Base-by-base conservation (phyloP, 345 rosid species). In the Pugionium cornutum region DNA sequence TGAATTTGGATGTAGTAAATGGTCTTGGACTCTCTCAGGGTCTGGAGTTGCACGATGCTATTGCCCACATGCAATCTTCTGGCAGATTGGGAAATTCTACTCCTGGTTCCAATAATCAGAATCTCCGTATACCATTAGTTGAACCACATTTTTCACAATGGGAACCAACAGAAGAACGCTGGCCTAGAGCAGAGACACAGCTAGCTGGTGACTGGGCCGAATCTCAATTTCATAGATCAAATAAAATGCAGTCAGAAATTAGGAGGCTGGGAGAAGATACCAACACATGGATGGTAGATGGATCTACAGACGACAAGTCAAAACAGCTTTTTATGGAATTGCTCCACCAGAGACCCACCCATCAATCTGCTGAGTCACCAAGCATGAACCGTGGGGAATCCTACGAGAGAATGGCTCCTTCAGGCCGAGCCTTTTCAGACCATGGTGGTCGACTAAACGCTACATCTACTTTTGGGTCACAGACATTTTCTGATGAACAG, bases 11-110 rank as follows among this genome's bases (percentile, higher is more conserved):
- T 47, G 66, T 86, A n/a, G 45, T 79, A 40, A 84, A 81, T 67
- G 80, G 78, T 55, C 74, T 78, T 68, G 83, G 83, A 51, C 81
- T 68, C 70, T 72, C 80, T 56, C 86, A 81, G 44, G 85, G 82
- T 60, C 64, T 79, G 58, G 87, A 85, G 50, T 45, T 77, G 68
- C 85, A 72, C 63, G 83, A 79, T 40, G 70, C 82, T 62, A 67
- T 47, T 61, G 25, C 80, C 45, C 82, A 73, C 34, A 53, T 79
- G 63, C 86, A 80, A 58, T 69, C 86, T 72, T 64, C 75, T 43
- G 84, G 79, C 59, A 86, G 78, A 74, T 65, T 66, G 53, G 89
- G 82, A 41, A 62, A 81, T 52, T 78, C 84, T 76, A 74, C 86
- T 59, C 72, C 79, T 11, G 76, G 70, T 53, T 72, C 51, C 72